A percentile compares a stretch with the other conserved stretches of the same genome.
phyloP scores from a whole-genome alignment of 257 asterid genomes.

The Catharanthus roseus region DNA sequence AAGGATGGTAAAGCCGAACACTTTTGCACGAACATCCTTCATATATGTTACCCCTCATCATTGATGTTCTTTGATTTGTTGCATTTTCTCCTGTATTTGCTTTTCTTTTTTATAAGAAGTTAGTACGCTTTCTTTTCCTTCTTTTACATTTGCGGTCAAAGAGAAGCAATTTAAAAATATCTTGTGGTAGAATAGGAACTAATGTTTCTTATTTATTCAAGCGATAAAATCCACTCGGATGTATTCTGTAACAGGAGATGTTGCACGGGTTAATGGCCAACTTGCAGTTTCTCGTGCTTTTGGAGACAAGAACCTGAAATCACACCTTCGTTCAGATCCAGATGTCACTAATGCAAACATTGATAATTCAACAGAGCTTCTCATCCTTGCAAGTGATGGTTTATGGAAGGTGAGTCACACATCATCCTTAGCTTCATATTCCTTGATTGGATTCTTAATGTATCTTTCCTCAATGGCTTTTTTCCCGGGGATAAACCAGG shows the following conservation, averaged over 20 bases:
- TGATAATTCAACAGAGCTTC: conserved; percentile 52
- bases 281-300: conserved; percentile 93
- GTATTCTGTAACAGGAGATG: conserved; percentile 58
- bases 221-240: conserved; percentile 10
- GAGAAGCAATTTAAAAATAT: not conserved
- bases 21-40: not conserved
- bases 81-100: not conserved
- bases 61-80: not conserved
- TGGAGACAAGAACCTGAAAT: conserved; percentile 82
- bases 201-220: not conserved
- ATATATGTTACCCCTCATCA: not conserved
- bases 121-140: not conserved
- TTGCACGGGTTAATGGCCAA: conserved; percentile 85
- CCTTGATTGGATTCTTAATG: too few species aligned
- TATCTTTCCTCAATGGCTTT: not conserved
- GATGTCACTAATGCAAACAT: conserved; percentile 55
- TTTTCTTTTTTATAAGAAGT: not conserved
- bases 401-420: conserved; percentile 83
- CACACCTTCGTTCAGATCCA: conserved; percentile 76
- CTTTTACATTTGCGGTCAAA: not conserved
- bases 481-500: conserved; percentile 36
- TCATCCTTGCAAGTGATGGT: conserved; percentile 94
- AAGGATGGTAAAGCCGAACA: not conserved
- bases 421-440: not conserved
- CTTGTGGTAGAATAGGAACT: not conserved